phyloP scores from a whole-genome alignment of 495 filamentous ascomycete genomes.

The Neurospora sp. region DNA sequence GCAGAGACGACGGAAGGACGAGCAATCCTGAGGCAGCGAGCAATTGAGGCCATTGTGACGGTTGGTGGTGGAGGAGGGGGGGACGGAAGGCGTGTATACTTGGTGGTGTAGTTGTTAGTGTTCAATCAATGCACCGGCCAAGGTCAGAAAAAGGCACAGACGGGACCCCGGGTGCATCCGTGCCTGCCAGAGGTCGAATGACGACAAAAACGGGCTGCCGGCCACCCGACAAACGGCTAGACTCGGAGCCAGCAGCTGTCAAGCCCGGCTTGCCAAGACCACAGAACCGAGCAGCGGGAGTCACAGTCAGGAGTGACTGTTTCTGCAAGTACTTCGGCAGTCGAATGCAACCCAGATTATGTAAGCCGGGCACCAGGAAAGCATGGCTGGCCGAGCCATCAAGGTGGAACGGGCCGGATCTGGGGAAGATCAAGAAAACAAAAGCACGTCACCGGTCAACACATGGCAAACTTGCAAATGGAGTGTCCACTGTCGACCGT shows the following conservation, averaged over 20 bases:
- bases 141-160: not conserved
- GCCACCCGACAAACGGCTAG: not conserved
- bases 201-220: not conserved
- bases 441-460: not conserved
- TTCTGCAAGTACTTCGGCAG: not conserved
- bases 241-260: not conserved
- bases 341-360: not conserved
- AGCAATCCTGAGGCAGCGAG: constrained; percentile 30
- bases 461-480: not conserved
- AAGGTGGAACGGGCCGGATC: not conserved
- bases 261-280: not conserved
- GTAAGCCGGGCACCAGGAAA: not conserved
- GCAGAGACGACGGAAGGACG: constrained; percentile 31
- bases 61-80: not conserved
- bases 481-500: not conserved
- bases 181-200: not conserved
- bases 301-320: not conserved
- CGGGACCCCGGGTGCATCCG: no score
- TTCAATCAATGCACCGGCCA: not conserved
- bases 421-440: not conserved
- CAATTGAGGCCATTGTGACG: constrained; percentile 38
- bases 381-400: not conserved
- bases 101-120: not conserved
- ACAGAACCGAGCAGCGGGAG: not conserved
- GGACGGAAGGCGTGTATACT: not conserved